These are phyloP conservation scores for Clonostachys sp. DNA, from an alignment of 2,329 filamentous ascomycete genomes.

Conservation along the genomic window DNA sequence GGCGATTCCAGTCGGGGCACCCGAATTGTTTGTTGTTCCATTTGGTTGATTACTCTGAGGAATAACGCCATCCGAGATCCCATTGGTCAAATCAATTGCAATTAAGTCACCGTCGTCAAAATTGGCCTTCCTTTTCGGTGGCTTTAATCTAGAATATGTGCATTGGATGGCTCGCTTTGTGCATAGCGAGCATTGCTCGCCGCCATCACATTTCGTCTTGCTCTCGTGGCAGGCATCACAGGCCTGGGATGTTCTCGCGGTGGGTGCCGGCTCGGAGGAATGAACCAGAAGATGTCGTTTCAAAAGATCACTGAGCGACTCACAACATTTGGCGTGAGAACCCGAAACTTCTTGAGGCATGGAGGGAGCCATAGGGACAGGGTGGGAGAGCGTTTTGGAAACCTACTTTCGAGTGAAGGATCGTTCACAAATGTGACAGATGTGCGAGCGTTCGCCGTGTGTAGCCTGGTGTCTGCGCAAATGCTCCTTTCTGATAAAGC, in stretches of 20 bases:
- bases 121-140: not conserved
- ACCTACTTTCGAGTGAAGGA: slow-evolving; percentile 32
- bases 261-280: slow-evolving; percentile 17
- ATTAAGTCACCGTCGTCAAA: not conserved
- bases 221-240: slow-evolving; percentile 37
- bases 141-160: slow-evolving; percentile 19
- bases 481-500: slow-evolving; percentile 33
- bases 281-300: slow-evolving; percentile 29
- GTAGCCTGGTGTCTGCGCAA: slow-evolving; percentile 31
- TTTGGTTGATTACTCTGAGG: no score
- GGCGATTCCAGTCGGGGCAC: not conserved
- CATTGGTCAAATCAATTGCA: not conserved
- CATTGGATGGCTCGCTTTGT: slow-evolving; percentile 29
- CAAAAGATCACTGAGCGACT: slow-evolving; percentile 23
- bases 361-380: not conserved
- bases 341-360: no score
- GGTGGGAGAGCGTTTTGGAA: not conserved
- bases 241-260: slow-evolving; percentile 27
- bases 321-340: no score
- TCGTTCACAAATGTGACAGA: slow-evolving; percentile 26
- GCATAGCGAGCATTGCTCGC: slow-evolving; percentile 29
- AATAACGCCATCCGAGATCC: no score
- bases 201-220: slow-evolving; percentile 39
- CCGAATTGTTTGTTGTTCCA: not conserved
- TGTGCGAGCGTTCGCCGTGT: slow-evolving; percentile 24